phyloP scores from a whole-genome alignment of 352 stramenopile species.

The Phytophthora pisi region DNA sequence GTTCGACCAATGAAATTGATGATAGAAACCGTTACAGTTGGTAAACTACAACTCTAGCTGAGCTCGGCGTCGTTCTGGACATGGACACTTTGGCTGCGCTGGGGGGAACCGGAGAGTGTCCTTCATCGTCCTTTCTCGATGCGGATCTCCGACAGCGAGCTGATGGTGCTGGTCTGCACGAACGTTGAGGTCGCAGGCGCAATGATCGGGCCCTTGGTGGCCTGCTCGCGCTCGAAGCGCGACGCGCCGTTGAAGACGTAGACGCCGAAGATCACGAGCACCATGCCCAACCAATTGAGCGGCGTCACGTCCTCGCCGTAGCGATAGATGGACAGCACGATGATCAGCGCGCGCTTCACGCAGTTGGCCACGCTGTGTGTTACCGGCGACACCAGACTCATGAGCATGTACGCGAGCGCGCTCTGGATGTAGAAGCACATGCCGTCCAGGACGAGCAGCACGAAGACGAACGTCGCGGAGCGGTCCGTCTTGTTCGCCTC shows the following conservation, averaged over 20 bases:
- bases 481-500: conserved; percentile 34
- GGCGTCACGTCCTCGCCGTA: conserved; percentile 88
- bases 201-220: conserved; percentile 37
- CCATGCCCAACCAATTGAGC: conserved; percentile 86
- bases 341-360: conserved; percentile 90
- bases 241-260: conserved; percentile 86
- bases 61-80: conserved; percentile 15
- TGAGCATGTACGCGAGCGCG: conserved; percentile 90
- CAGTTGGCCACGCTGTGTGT: conserved; percentile 92
- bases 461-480: conserved; percentile 53
- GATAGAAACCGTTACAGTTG: conserved; percentile 16
- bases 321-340: conserved; percentile 91
- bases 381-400: conserved; percentile 91
- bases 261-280: conserved; percentile 88
- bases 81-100: conserved; percentile 16
- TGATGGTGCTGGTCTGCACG: conserved; percentile 65
- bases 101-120: not conserved
- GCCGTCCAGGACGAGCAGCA: conserved; percentile 68
- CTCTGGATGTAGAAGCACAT: conserved; percentile 92
- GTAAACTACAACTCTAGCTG: conserved; percentile 2
- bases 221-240: conserved; percentile 57
- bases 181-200: conserved; percentile 30
- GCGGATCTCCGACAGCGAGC: conserved; percentile 65
- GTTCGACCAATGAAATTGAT: conserved; percentile 12
- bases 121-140: conserved; percentile 54